Evolutionary conservation across 1,284 basidiomycete species (phyloP).

Genomic region (Peniophora sp.): DNA sequence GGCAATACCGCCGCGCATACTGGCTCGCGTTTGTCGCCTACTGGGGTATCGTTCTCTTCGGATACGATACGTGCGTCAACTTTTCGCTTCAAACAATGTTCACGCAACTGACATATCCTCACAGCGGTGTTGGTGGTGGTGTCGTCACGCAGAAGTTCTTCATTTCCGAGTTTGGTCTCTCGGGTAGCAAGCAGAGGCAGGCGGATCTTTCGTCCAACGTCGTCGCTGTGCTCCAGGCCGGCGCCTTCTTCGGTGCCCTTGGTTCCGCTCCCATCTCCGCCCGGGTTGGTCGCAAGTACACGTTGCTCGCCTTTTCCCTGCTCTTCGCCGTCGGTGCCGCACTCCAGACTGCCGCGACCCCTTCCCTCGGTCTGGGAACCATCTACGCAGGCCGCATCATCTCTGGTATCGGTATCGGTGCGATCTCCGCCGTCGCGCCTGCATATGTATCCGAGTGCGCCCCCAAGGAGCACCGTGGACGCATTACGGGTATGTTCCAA

Average conservation of each 20-base stretch:
- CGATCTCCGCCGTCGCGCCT: slow-evolving; percentile 61
- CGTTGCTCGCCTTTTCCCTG: slow-evolving; percentile 48
- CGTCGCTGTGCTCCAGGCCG: slow-evolving; percentile 74
- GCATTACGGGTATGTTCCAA: slow-evolving; percentile 74
- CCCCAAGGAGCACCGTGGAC: slow-evolving; percentile 67
- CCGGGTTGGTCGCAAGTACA: slow-evolving; percentile 45
- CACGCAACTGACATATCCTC: neutral
- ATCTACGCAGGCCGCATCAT: slow-evolving; percentile 76
- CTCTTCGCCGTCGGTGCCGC: slow-evolving; percentile 67
- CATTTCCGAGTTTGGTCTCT: slow-evolving; percentile 51
- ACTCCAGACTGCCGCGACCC: slow-evolving; percentile 55
- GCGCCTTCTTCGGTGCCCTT: slow-evolving; percentile 75
- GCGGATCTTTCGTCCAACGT: slow-evolving; percentile 54
- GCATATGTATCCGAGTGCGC: slow-evolving; percentile 75
- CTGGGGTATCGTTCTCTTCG: slow-evolving; percentile 75
- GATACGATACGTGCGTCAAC: slow-evolving; percentile 59
- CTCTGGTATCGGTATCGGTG: slow-evolving; percentile 62
- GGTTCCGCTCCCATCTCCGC: slow-evolving; percentile 55
- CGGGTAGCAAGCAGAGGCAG: slow-evolving; percentile 24
- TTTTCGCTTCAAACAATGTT: neutral
- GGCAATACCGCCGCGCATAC: neutral
- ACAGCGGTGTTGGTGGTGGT: slow-evolving; percentile 52
- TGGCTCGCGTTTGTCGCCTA: slow-evolving; percentile 62
- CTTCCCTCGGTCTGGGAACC: slow-evolving; percentile 45
- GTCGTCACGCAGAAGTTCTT: slow-evolving; percentile 61